Evolutionary conservation across 345 rosid genomes (phyloP), one percentile per base, ranked within the genome.

Genomic region (Rhizophora mangle): DNA sequence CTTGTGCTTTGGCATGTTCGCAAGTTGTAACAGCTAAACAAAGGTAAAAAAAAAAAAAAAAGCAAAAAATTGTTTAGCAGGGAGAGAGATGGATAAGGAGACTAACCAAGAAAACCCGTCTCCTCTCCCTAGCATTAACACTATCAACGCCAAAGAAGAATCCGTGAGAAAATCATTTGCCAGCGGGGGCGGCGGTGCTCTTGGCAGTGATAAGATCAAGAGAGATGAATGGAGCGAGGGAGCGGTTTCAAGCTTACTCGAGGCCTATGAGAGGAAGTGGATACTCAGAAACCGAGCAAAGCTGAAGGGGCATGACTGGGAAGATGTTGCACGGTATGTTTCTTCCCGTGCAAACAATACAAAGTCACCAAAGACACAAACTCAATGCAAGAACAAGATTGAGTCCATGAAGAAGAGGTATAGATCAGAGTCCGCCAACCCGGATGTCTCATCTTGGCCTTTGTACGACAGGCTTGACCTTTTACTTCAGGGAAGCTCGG

Each of bases 161-260:
- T 74, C 85, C 6, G 78, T 84, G 1, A 78, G 85, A 53, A 85
- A 78, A 57, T 49, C 39, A 1, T 70, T 58, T 0, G 36, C 47
- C 15, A 11, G 47, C 2, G 47, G 47, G 0, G 47, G 64, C 2
- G 76, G 74, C 1, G 65, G 36, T 4, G 62, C 52, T 15, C 37
- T 8, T 20, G 70, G 64, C 30, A 74, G 83, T 0, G 97, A 91
- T 21, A 85, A 95, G 76, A 53, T 91, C 13, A 94, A 94, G 62
- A 85, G 97, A 8, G 98, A 94, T 70, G 98, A 94, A 56, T 94
- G 97, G 98, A 94, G 98, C 58, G 97, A 94, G 78, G 98, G 98
- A 22, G 98, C 97, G 0, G 98, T 94, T 21, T 88, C 97, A 1
- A 80, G 78, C 67, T 81, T 94, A n/a, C 96, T 94, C 4, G 98